These are phyloP conservation scores for Leishmania aethiopica DNA, from an alignment of 208 protist genomes.

Conservation along the genomic window DNA sequence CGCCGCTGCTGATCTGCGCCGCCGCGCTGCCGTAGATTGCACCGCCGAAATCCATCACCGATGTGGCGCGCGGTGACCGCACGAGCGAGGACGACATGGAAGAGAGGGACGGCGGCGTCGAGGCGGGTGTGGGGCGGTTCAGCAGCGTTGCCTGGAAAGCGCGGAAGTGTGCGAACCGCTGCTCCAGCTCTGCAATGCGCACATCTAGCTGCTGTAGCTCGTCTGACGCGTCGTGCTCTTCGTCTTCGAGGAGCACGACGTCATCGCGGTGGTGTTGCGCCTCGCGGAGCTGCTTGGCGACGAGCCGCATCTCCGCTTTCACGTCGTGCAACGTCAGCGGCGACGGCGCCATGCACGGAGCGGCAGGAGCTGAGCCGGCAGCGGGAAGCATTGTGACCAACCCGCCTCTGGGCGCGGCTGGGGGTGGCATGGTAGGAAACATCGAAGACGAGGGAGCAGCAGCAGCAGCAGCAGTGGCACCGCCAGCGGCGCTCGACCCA, in stretches of 20 bases:
- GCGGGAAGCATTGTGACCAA: not conserved
- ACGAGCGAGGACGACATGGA: conserved; percentile 32
- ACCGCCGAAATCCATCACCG: conserved; percentile 4
- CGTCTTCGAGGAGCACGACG: conserved; percentile 69
- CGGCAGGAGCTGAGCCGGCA: not conserved
- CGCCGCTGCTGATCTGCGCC: not conserved
- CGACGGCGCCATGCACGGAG: not conserved
- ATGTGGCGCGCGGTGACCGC: conserved; percentile 25
- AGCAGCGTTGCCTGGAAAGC: conserved; percentile 48
- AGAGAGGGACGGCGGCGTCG: conserved; percentile 18
- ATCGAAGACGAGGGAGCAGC: not conserved
- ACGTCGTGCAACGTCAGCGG: conserved; percentile 38
- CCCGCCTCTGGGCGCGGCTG: not conserved
- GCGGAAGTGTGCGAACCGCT: conserved; percentile 48
- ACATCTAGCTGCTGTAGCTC: conserved; percentile 49
- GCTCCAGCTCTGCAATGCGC: conserved; percentile 49
- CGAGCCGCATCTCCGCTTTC: conserved; percentile 46
- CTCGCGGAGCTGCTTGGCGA: conserved; percentile 48
- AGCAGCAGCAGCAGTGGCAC: not conserved
- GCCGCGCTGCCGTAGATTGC: not conserved
- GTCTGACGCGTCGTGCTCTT: conserved; percentile 55
- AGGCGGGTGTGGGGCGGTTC: conserved; percentile 31
- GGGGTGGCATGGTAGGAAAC: not conserved
- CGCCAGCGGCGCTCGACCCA: not conserved
- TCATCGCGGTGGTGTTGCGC: conserved; percentile 72